phyloP scores from a whole-genome alignment of 768 basidiomycete genomes.

The Lactarius pseudohatsudake region DNA sequence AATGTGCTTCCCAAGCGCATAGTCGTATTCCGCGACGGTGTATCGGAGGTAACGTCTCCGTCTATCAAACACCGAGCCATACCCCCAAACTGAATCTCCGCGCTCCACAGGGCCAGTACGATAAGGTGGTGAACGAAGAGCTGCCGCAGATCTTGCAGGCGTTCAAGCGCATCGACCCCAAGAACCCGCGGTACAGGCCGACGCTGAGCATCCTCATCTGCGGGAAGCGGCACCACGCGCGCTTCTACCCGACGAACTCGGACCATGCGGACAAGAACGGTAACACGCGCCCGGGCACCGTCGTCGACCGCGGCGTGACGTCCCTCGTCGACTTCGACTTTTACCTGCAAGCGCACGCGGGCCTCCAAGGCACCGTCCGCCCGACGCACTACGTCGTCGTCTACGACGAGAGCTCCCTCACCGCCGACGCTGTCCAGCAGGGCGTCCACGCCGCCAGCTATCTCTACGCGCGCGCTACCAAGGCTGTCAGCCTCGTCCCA shows the following conservation, averaged over 20 bases:
- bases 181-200: constrained; percentile 55
- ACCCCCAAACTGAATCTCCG: not conserved
- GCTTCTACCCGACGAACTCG: constrained; percentile 56
- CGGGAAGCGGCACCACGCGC: constrained; percentile 68
- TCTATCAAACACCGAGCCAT: not conserved
- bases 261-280: constrained; percentile 60
- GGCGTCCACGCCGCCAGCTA: constrained; percentile 70
- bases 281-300: constrained; percentile 76
- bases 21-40: constrained; percentile 77
- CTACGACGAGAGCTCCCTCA: constrained; percentile 72
- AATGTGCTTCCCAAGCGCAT: constrained; percentile 63
- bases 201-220: constrained; percentile 73
- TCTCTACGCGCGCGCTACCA: constrained; percentile 79
- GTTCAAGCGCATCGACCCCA: constrained; percentile 51
- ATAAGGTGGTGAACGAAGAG: constrained; percentile 58
- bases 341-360: constrained; percentile 62
- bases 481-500: constrained; percentile 78
- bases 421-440: constrained; percentile 70
- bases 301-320: constrained; percentile 78
- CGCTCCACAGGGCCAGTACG: constrained; percentile 65
- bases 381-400: constrained; percentile 79
- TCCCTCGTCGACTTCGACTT: constrained; percentile 39
- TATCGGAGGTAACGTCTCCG: constrained; percentile 60
- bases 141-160: constrained; percentile 60
- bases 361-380: constrained; percentile 67